These are phyloP conservation scores for Yamadazyma akitaensis DNA, from an alignment of 805 yeast species.

Conservation along the genomic window DNA sequence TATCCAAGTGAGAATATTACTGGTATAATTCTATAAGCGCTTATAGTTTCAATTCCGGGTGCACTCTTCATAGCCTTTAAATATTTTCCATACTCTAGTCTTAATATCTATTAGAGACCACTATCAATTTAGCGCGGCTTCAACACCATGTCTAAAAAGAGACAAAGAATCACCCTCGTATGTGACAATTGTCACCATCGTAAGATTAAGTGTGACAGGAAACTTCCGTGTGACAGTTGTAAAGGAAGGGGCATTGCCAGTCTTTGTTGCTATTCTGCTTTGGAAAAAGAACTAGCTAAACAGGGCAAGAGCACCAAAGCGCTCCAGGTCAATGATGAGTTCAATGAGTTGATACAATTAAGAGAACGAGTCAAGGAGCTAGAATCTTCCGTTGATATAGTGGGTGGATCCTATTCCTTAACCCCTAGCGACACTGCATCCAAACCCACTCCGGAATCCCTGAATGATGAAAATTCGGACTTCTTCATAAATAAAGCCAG, in stretches of 20 bases:
- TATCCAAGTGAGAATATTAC: too few relatives aligned
- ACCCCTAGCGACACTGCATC: not conserved
- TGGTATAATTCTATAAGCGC: too few relatives aligned
- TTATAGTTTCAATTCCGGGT: too few relatives aligned
- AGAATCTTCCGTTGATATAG: slow-evolving; percentile 3
- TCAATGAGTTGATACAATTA: slow-evolving; percentile 1
- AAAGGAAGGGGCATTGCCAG: slow-evolving; percentile 11
- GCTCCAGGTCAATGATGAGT: slow-evolving; percentile 1
- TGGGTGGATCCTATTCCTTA: not conserved
- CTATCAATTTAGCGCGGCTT: not conserved
- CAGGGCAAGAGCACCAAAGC: slow-evolving; percentile 11
- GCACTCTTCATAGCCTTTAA: too few relatives aligned
- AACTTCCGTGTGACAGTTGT: slow-evolving; percentile 29
- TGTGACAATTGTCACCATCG: slow-evolving; percentile 47
- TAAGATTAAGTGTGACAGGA: slow-evolving; percentile 42
- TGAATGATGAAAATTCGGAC: slow-evolving; percentile 7
- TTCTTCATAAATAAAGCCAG: slow-evolving; percentile 4
- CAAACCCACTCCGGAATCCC: not conserved
- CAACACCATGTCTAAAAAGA: slow-evolving; percentile 17
- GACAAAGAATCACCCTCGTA: slow-evolving; percentile 43
- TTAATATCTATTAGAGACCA: not conserved
- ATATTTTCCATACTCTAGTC: not conserved
- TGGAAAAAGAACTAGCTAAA: slow-evolving; percentile 14
- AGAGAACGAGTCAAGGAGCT: slow-evolving; percentile 6
- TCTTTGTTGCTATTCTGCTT: slow-evolving; percentile 11